Conservation (phyloP, 768 basidiomycete genomes). For the Rhodotorula toruloides region DNA sequence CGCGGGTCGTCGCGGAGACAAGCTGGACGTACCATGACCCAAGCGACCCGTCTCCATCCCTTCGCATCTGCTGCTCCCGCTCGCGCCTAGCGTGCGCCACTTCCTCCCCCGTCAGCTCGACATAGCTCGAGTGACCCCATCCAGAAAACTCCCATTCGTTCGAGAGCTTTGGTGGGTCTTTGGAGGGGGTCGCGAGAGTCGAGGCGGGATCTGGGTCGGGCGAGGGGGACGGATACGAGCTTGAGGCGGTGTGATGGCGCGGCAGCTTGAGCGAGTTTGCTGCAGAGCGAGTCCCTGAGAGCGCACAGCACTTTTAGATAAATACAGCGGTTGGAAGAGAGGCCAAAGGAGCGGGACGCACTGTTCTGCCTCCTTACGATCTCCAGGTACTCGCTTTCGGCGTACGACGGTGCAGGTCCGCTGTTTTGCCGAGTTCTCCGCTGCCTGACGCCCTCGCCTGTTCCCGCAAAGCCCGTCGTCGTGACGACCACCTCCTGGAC, state of each 20-base stretch:
- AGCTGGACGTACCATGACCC: slow-evolving; percentile 53
- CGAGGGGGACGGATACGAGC: neutral
- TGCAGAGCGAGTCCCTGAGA: neutral
- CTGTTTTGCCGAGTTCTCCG: neutral
- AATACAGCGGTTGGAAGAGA: neutral
- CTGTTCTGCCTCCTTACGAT: neutral
- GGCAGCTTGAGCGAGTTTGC: slow-evolving; percentile 7
- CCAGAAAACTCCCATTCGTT: slow-evolving; percentile 69
- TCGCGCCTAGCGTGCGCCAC: slow-evolving; percentile 46
- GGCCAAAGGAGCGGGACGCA: neutral
- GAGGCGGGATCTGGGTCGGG: neutral
- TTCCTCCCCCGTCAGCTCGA: slow-evolving; percentile 54
- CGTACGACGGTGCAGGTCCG: slow-evolving; percentile 5
- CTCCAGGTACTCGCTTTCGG: slow-evolving; percentile 3
- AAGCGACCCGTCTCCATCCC: slow-evolving; percentile 48
- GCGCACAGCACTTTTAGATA: too few species aligned
- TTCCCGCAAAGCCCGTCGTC: too few species aligned
- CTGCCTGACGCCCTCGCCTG: neutral
- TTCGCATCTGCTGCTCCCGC: slow-evolving; percentile 44
- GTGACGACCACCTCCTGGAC: too few species aligned
- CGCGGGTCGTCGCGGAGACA: neutral
- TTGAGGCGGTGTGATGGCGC: neutral
- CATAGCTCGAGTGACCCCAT: slow-evolving; percentile 57
- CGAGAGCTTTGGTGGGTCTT: slow-evolving; percentile 52
- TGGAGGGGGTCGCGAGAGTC: neutral